These are phyloP conservation scores for Primulina eburnea DNA, from an alignment of 257 asterid genomes.

Conservation along the genomic window DNA sequence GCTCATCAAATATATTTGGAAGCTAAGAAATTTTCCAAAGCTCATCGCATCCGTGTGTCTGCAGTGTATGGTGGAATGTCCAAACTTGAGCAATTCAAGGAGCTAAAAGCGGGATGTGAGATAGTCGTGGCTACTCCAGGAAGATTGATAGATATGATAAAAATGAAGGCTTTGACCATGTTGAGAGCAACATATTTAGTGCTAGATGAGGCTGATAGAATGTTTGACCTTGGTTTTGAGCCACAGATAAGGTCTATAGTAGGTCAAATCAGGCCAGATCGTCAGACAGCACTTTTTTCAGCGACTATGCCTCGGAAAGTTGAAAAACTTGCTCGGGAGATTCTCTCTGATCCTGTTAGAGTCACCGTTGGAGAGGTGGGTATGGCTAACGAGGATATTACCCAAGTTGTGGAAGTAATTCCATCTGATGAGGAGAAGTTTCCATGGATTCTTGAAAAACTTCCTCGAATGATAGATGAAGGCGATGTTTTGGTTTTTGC, in stretches of 20 bases:
- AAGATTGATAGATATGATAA: slow-evolving; percentile 90
- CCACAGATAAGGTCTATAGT: slow-evolving; percentile 95
- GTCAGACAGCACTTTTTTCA: slow-evolving; percentile 92
- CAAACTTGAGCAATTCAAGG: slow-evolving; percentile 94
- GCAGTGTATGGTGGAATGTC: slow-evolving; percentile 99
- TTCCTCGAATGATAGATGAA: slow-evolving; percentile 79
- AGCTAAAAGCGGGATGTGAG: slow-evolving; percentile 97
- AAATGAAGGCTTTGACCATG: slow-evolving; percentile 92
- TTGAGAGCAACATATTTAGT: slow-evolving; percentile 81
- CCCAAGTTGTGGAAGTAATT: slow-evolving; percentile 79
- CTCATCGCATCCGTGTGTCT: slow-evolving; percentile 77
- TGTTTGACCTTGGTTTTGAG: slow-evolving; percentile 99
- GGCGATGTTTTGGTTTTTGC: slow-evolving; percentile 97
- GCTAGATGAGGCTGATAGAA: slow-evolving; percentile 97
- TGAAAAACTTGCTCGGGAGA: slow-evolving; percentile 96
- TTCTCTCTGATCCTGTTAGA: slow-evolving; percentile 85
- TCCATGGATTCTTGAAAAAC: slow-evolving; percentile 92
- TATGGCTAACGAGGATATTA: slow-evolving; percentile 94
- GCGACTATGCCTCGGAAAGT: slow-evolving; percentile 97
- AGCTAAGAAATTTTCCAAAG: slow-evolving; percentile 88
- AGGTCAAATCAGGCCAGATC: slow-evolving; percentile 96
- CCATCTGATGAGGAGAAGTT: slow-evolving; percentile 78
- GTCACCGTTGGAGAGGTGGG: slow-evolving; percentile 99
- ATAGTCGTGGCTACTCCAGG: slow-evolving; percentile 97
- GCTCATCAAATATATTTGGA: slow-evolving; percentile 96